Percentiles rank a stretch among this genome's conserved stretches.
phyloP scores from a whole-genome alignment of 306 rosid genomes.

The Gastrolobium villosum region DNA sequence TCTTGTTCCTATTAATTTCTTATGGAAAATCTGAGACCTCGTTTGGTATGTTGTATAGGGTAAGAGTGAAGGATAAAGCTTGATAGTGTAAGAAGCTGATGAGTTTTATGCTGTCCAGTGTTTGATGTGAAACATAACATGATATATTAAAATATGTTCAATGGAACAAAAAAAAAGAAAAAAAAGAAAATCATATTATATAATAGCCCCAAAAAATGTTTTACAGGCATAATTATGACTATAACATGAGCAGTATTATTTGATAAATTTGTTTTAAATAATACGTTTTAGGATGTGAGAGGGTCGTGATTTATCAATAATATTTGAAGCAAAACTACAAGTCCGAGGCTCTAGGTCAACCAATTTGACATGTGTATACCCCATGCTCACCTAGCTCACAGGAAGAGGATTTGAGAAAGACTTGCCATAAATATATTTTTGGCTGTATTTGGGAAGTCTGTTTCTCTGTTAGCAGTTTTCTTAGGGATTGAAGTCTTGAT shows the following conservation, averaged over 20 bases:
- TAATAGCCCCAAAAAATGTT: neutral
- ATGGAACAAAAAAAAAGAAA: neutral
- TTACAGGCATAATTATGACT: conserved; percentile 1
- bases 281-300: neutral
- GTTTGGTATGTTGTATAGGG: no score
- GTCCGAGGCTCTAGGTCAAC: neutral
- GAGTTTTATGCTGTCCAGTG: conserved; percentile 5
- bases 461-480: conserved; percentile 2
- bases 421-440: conserved; percentile 11
- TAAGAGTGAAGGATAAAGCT: neutral
- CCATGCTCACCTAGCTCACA: neutral
- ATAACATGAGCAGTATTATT: conserved; percentile 19
- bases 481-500: neutral
- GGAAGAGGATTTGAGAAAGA: conserved; percentile 7
- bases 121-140: conserved; percentile 27
- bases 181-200: neutral
- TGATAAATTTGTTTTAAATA: conserved; percentile 1
- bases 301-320: conserved; percentile 15
- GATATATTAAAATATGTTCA: neutral
- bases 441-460: conserved; percentile 10
- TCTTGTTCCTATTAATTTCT: conserved; percentile 11
- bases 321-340: conserved; percentile 23
- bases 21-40: conserved; percentile 14
- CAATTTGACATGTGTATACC: neutral
- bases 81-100: neutral